Evolutionary conservation across 352 stramenopile genomes (phyloP).

Genomic region (Globisporangium orthogonon): DNA sequence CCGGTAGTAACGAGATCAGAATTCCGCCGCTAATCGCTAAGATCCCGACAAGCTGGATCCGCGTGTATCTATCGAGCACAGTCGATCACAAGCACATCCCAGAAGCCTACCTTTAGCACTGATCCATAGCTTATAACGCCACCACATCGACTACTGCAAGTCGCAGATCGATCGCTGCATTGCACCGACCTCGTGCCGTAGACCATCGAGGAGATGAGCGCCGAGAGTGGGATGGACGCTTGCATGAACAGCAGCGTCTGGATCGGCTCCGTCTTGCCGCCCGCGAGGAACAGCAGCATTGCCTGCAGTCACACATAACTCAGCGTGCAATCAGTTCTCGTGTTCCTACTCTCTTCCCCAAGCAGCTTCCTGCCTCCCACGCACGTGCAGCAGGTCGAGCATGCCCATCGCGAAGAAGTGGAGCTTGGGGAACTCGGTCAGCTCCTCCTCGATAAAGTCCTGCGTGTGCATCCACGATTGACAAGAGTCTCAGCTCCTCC

Average conservation of each 20-base stretch:
- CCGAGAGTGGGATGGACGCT: slow-evolving; percentile 69
- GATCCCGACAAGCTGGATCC: slow-evolving; percentile 65
- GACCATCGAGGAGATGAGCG: slow-evolving; percentile 42
- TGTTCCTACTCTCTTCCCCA: background rate
- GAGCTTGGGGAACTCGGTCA: slow-evolving; percentile 81
- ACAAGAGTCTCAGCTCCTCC: background rate
- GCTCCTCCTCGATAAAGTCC: slow-evolving; percentile 82
- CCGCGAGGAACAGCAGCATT: slow-evolving; percentile 81
- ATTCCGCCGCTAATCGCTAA: slow-evolving; percentile 58
- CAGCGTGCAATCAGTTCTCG: background rate
- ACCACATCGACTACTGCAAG: background rate
- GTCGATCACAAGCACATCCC: background rate
- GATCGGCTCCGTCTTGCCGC: slow-evolving; percentile 74
- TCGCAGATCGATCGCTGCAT: background rate
- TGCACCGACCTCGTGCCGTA: slow-evolving; percentile 44
- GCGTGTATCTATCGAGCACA: slow-evolving; percentile 44
- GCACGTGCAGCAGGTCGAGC: slow-evolving; percentile 74
- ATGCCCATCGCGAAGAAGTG: slow-evolving; percentile 86
- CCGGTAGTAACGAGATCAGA: slow-evolving; percentile 68
- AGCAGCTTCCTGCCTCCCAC: background rate
- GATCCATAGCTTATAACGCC: too few species aligned
- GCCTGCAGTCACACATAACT: slow-evolving; percentile 23
- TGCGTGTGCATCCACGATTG: slow-evolving; percentile 14
- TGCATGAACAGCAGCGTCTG: slow-evolving; percentile 85
- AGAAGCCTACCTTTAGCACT: background rate